Base-by-base conservation (phyloP, 1,139 yeast genomes). In the Saccharomycopsis crataegensis region DNA sequence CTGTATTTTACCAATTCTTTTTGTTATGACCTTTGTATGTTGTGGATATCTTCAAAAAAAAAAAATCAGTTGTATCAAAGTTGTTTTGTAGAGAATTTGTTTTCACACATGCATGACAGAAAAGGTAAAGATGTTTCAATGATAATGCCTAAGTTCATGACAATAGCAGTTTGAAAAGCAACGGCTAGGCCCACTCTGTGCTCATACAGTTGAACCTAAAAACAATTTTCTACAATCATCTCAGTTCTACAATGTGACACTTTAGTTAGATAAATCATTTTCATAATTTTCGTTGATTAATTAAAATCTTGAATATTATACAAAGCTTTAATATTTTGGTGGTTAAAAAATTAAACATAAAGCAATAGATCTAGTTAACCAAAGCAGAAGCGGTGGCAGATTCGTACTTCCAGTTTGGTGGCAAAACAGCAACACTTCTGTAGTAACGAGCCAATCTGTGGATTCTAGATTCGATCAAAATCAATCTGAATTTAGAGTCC, bases 381-480 rank as follows among this genome's bases (percentile, higher is more conserved):
- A 94, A 85, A 78, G 99, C 95, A 72, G 99, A 93, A 74, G 99
- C 99, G 73, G 99, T 94, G 74, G 99, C 96, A 67, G 99, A 91
- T 82, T 93, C 99, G 95, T 86, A 93, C 83, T 93, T 93, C 98
- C 98, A 93, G 93, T 87, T 90, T 75, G 99, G 98, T 71, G 99
- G 98, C 74, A 93, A 86, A 72, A 93, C 98, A 73, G 96, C 82
- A 70, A 89, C 96, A 70, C 96, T 88, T 89, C 96, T 91, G 96
- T 93, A 93, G 94, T 93, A 93, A 84, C 99, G 89, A 69, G 99
- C 96, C 77, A 93, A 88, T 86, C 99, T 93, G 96, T 93, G 99
- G 82, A 93, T 93, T 89, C 99, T 90, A 64, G 98, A 91, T 82
- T 93, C 99, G 75, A 94, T 90, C 79, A 93, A 86, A 93, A 93